Conservation (phyloP, 192 early-diverging fungal species). For the Backusella mclennaniae region DNA sequence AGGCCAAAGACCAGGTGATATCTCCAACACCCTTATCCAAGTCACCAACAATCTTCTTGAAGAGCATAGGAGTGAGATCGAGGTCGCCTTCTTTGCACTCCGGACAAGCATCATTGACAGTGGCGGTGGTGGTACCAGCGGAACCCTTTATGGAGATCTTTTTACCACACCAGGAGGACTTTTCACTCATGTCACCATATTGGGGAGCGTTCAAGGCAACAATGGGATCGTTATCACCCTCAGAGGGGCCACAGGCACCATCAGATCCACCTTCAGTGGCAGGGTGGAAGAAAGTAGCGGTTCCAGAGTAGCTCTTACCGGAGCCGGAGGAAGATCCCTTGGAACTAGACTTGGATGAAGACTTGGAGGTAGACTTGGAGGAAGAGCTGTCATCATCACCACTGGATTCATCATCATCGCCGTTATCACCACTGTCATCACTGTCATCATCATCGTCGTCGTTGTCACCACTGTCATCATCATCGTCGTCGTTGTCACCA, state of each 20-base stretch:
- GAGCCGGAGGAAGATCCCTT: background rate
- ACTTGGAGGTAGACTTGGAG: background rate
- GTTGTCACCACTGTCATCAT: background rate
- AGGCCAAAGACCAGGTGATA: conserved; percentile 52
- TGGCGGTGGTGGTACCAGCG: conserved; percentile 48
- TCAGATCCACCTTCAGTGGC: conserved; percentile 23
- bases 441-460: background rate
- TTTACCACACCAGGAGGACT: conserved; percentile 29
- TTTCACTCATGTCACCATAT: conserved; percentile 24
- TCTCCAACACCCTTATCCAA: conserved; percentile 42
- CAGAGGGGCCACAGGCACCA: conserved; percentile 29
- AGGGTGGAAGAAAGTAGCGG: conserved; percentile 30
- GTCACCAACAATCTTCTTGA: conserved; percentile 47
- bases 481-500: background rate
- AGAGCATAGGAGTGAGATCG: conserved; percentile 51
- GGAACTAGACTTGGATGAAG: background rate
- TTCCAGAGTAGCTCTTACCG: conserved; percentile 11
- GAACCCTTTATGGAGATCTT: conserved; percentile 25
- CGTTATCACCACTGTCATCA: background rate
- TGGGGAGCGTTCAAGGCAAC: conserved; percentile 28
- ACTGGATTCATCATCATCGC: no score
- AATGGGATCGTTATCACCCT: conserved; percentile 1
- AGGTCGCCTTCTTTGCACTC: conserved; percentile 47
- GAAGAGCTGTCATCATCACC: background rate
- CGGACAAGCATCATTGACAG: conserved; percentile 51